A percentile compares a stretch with the other conserved stretches of the same genome.
phyloP scores from a whole-genome alignment of 345 rosid species.

The Nasturtium officinale region DNA sequence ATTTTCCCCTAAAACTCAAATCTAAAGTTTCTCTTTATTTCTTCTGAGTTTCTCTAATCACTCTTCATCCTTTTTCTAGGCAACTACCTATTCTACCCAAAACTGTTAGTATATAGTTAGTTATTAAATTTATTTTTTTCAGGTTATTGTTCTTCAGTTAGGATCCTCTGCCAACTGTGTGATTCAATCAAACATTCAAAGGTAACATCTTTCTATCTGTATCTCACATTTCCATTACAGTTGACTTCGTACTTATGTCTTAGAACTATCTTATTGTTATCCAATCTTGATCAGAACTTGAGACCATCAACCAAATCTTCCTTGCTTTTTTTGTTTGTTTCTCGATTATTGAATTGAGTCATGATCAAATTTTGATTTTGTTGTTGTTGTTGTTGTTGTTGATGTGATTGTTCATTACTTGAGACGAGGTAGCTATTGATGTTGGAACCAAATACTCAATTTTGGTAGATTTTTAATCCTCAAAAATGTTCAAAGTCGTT shows the following conservation, averaged over 20 bases:
- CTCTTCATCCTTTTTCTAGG: constrained; percentile 15
- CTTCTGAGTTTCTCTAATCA: constrained; percentile 14
- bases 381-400: constrained; percentile 2
- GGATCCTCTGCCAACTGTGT: constrained; percentile 15
- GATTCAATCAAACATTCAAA: constrained; percentile 37
- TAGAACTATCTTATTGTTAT: background rate
- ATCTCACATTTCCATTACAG: constrained; percentile 15
- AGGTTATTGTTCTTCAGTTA: constrained; percentile 20
- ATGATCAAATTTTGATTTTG: background rate
- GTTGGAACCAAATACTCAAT: constrained; percentile 4
- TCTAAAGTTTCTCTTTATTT: constrained; percentile 11
- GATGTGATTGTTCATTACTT: constrained; percentile 10
- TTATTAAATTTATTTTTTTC: too few relatives aligned
- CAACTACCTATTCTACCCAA: background rate
- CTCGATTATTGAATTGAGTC: background rate
- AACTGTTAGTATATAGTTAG: too few relatives aligned
- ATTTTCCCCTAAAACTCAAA: background rate
- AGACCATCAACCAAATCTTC: constrained; percentile 31
- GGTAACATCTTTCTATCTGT: constrained; percentile 34
- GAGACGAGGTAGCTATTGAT: background rate
- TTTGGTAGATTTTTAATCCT: constrained; percentile 6
- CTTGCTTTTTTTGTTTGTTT: background rate
- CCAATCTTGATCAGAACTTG: background rate
- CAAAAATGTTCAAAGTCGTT: background rate
- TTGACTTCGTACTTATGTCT: constrained; percentile 22